phyloP scores from a whole-genome alignment of 2,329 filamentous ascomycete genomes.

The Dactylonectria estremocensis region DNA sequence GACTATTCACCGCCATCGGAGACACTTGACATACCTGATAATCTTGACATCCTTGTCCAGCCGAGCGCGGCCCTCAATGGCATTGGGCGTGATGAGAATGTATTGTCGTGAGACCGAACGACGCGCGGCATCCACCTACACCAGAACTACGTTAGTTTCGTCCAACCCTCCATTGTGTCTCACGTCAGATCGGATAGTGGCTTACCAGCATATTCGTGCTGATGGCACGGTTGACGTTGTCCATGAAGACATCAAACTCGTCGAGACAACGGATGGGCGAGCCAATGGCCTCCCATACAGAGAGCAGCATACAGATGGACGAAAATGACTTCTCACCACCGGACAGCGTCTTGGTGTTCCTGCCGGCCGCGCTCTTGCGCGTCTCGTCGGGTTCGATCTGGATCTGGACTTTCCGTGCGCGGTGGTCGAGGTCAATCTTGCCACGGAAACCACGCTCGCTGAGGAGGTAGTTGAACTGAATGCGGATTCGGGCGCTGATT shows the following conservation, averaged over 20 bases:
- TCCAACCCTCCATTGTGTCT: neutral
- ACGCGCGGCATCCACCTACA: slow-evolving; percentile 84
- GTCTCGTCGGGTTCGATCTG: slow-evolving; percentile 82
- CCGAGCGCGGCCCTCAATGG: slow-evolving; percentile 74
- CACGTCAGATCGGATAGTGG: slow-evolving; percentile 40
- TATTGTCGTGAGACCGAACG: slow-evolving; percentile 93
- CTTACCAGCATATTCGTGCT: slow-evolving; percentile 94
- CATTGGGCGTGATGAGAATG: slow-evolving; percentile 95
- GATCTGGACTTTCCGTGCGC: slow-evolving; percentile 80
- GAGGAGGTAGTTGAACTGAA: slow-evolving; percentile 90
- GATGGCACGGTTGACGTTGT: slow-evolving; percentile 93
- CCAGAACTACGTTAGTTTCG: slow-evolving; percentile 14
- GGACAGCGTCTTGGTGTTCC: slow-evolving; percentile 92
- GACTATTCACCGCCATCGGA: neutral
- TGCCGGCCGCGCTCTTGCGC: slow-evolving; percentile 76
- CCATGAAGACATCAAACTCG: slow-evolving; percentile 99
- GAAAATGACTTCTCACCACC: slow-evolving; percentile 99
- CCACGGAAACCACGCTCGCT: slow-evolving; percentile 92
- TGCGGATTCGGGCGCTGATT: slow-evolving; percentile 88
- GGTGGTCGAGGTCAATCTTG: slow-evolving; percentile 83
- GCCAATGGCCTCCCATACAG: slow-evolving; percentile 98
- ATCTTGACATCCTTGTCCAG: slow-evolving; percentile 82
- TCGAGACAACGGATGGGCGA: slow-evolving; percentile 95
- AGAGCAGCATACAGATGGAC: slow-evolving; percentile 91
- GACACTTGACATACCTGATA: slow-evolving; percentile 70